Base-by-base conservation (phyloP, 1,139 yeast species). In the Candida glucosophila region DNA sequence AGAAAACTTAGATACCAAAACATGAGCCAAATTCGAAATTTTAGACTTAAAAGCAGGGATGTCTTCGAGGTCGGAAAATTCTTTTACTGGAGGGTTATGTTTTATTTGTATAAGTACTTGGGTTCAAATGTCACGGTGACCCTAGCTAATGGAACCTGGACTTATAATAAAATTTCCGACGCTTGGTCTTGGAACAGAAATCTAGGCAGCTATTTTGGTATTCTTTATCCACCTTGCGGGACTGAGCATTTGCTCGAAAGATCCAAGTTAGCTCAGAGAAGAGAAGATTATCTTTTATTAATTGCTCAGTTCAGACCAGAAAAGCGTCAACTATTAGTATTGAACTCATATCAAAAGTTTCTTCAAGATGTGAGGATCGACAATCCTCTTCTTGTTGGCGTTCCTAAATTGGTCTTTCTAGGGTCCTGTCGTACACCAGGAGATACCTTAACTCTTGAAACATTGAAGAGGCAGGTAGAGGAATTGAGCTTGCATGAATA, bases 231-330 rank as follows among this genome's bases (percentile, higher is more conserved):
- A 5, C 95, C 95, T 1, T 80, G 93, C 44, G 81, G 86, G 4
- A 75, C 82, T 5, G 82, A 75, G 37, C 61, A 68, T 11, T 49
- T 58, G 20, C 31, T 36, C 6, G 17, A 30, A n/a, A 29, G 31
- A 10, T 19, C 28, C 2, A 29, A 29, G 6, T 22, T 23, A 3
- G 18, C 17, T 27, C 43, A 42, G 14, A n/a, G n/a, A n/a, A 31
- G 12, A 1, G 54, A 64, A 28, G 73, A 78, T 28, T 64, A 65
- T 18, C 60, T 86, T 32, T 65, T 90, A 6, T 85, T 79, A 32
- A 57, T 92, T 27, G 97, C 97, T 0, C 99, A 92, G 52, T 92
- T 83, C 55, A 73, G 99, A 32, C 92, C 95, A 1, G 99, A 92
- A 49, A 92, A 92, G 52, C 74, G 98, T 35, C 98, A 92, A 45